Conservation (phyloP, 345 rosid species). For the Eutrema japonicum region DNA sequence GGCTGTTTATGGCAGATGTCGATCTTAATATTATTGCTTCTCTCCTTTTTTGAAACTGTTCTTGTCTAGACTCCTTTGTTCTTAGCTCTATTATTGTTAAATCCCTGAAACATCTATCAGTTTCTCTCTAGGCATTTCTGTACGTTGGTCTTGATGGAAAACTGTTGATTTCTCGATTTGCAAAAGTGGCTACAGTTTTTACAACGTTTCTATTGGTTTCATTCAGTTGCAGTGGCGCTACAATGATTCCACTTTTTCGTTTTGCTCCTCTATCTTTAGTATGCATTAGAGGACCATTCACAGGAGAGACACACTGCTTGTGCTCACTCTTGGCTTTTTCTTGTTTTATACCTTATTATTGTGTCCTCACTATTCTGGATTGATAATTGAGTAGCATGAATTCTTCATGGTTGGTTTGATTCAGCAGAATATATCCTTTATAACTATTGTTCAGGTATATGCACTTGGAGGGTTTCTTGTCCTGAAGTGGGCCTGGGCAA, state of each 20-base stretch:
- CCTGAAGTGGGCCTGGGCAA: slow-evolving; percentile 82
- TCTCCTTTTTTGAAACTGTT: not conserved
- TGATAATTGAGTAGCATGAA: not conserved
- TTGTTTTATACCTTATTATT: not conserved
- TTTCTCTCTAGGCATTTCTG: not conserved
- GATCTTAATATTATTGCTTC: not conserved
- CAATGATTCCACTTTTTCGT: not conserved
- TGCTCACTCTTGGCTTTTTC: not conserved
- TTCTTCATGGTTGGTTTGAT: slow-evolving; percentile 1
- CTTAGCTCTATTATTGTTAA: not conserved
- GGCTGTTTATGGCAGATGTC: slow-evolving; percentile 11
- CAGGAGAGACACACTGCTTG: not conserved
- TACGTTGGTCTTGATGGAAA: not conserved
- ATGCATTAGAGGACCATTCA: not conserved
- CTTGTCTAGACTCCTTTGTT: not conserved
- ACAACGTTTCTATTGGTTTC: not conserved
- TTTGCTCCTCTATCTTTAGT: not conserved
- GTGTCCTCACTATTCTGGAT: not conserved
- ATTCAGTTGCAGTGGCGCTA: not conserved
- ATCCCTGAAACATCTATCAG: not conserved
- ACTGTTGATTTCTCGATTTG: slow-evolving; percentile 4
- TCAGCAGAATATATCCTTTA: not conserved
- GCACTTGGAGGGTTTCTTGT: slow-evolving; percentile 83
- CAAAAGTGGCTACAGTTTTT: not conserved
- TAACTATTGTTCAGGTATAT: slow-evolving; percentile 58